Conservation (phyloP, 106 monocot genomes). For the Acorus calamus region DNA sequence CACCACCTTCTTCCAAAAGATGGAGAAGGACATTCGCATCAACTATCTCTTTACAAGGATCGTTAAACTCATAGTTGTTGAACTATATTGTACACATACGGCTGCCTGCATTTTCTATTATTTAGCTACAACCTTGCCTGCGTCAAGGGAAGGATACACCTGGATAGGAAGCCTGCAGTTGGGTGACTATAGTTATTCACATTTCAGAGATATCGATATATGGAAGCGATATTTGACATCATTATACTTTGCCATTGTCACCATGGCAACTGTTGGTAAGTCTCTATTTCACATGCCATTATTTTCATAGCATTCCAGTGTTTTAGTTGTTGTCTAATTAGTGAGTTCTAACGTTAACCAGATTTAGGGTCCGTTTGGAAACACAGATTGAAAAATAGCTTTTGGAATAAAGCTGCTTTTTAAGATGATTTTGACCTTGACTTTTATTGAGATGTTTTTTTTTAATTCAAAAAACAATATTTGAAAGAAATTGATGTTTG, state of each 20-base stretch:
- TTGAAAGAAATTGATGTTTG: no score
- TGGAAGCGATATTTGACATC: conserved; percentile 70
- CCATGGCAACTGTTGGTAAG: conserved; percentile 90
- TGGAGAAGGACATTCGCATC: conserved; percentile 86
- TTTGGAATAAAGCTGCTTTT: no score
- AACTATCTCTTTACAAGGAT: conserved; percentile 92
- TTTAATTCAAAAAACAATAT: no score
- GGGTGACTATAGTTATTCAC: conserved; percentile 56
- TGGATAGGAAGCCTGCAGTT: conserved; percentile 90
- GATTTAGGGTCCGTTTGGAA: no score
- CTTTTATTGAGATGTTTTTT: no score
- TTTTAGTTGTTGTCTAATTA: not conserved
- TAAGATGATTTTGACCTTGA: no score
- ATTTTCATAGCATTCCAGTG: conserved; percentile 3
- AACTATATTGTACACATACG: conserved; percentile 89
- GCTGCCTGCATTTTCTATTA: conserved; percentile 95
- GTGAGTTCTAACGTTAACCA: not conserved
- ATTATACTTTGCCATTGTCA: conserved; percentile 85
- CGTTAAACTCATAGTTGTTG: conserved; percentile 83
- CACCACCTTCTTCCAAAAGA: conserved; percentile 37
- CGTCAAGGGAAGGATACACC: conserved; percentile 65
- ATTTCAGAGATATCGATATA: conserved; percentile 77
- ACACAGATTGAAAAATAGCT: no score
- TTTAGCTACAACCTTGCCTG: conserved; percentile 75
- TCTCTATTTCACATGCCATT: not conserved